Conservation (phyloP, 2,329 filamentous ascomycete genomes). For the Cladosporium colombiae region DNA sequence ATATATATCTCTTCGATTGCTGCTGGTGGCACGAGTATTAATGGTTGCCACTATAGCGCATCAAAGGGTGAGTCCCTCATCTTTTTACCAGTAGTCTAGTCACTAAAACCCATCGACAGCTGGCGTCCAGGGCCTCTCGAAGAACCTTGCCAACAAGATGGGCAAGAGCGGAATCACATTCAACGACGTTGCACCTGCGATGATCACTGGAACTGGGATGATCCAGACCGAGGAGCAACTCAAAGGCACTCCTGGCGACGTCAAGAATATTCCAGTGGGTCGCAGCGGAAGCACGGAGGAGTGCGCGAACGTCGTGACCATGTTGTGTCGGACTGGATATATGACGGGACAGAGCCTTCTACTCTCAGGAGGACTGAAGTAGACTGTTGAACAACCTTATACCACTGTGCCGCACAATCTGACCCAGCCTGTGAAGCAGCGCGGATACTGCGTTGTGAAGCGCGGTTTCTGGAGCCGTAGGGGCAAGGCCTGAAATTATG, state of each 20-base stretch:
- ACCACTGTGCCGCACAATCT: neutral
- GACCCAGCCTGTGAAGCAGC: neutral
- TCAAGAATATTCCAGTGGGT: constrained; percentile 61
- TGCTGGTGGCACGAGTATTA: constrained; percentile 63
- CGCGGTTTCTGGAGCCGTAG: neutral
- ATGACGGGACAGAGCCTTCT: constrained; percentile 36
- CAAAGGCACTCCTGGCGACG: constrained; percentile 53
- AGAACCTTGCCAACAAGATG: constrained; percentile 62
- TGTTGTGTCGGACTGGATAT: constrained; percentile 63
- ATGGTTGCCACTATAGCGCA: constrained; percentile 42
- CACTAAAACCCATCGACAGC: constrained; percentile 15
- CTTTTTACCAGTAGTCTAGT: neutral
- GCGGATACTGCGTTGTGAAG: neutral
- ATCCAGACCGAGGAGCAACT: constrained; percentile 56
- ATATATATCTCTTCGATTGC: constrained; percentile 66
- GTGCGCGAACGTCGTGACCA: constrained; percentile 61
- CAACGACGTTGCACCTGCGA: constrained; percentile 69
- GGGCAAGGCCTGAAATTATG: neutral
- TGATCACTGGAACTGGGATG: constrained; percentile 62
- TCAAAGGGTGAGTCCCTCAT: constrained; percentile 27
- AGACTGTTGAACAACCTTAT: neutral
- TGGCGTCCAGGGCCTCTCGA: constrained; percentile 65
- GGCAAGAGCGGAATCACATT: constrained; percentile 65
- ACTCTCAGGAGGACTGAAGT: constrained; percentile 36
- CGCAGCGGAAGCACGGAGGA: constrained; percentile 60